Base-by-base conservation (phyloP, 208 protist genomes). In the Leishmania turanica region DNA sequence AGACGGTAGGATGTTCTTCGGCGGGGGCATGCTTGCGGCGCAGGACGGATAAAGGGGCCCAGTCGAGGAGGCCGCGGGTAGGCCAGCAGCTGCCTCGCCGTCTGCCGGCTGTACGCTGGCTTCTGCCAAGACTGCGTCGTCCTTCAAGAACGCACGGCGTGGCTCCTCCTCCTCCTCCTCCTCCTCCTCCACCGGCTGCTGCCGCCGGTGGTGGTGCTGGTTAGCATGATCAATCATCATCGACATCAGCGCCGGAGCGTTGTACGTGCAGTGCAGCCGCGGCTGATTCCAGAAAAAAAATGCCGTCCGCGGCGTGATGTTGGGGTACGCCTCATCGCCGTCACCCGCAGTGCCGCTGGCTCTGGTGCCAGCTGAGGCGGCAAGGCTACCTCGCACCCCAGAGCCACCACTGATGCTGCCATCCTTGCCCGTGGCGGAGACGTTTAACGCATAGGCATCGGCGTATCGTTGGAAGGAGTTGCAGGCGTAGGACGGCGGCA, bases 231-330 rank as follows among this genome's bases (percentile, higher is more conserved):
- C 58, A 6, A 76, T 4, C 56, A 47, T 47, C 71, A 58, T 81
- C 13, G 71, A 58, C 56, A 80, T 84, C n/a, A 87, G 21, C 31
- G 78, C 68, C 0, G 86, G 84, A 2, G 84, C 82, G 42, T 92
- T 90, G 47, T 78, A 81, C 21, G 90, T 27, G 54, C 83, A 88
- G 72, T 91, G 84, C 34, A 92, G 84, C 6, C 87, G 76, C 9
- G 91, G 87, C 45, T 90, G 87, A 34, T 89, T 91, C 66, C 86
- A 87, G 37, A 87, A 89, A 54, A 94, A 92, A 60, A 91, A 92
- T 7, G 71, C 62, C 13, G 72, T 84, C 56, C 24, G 75, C 24
- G 69, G 34, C 5, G 78, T 71, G 54, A 84, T 78, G 54, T 53
- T 27, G 0, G 82, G 77, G 53, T 74, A 81, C 1, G n/a, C 40